Percentiles rank a stretch among this genome's conserved stretches.
Conservation (phyloP, 495 filamentous ascomycete species). For the Cudoniella acicularis region DNA sequence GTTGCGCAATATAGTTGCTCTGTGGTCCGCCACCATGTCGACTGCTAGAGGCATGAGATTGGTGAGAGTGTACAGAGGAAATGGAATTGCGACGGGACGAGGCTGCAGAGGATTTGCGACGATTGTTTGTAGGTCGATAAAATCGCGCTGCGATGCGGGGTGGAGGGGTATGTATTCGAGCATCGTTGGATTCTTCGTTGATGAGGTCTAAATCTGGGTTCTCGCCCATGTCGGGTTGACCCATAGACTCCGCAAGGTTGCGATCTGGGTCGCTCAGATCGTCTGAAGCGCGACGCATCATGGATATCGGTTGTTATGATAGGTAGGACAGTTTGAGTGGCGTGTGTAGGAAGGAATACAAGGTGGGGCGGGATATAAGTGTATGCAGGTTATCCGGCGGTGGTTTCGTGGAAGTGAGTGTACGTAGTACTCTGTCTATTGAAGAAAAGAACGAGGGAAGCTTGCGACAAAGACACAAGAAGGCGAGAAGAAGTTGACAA, state of each 20-base stretch:
- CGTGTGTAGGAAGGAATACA: not conserved
- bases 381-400: conserved; percentile 1
- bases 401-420: conserved; percentile 9
- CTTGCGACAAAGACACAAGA: conserved; percentile 1
- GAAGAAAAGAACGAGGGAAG: conserved; percentile 3
- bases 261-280: conserved; percentile 29
- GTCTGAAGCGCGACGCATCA: conserved; percentile 26
- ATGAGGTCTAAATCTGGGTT: conserved; percentile 29
- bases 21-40: conserved; percentile 64
- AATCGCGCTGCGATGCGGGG: conserved; percentile 85
- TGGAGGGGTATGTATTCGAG: conserved; percentile 56
- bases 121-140: conserved; percentile 63
- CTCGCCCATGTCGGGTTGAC: conserved; percentile 26
- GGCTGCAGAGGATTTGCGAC: conserved; percentile 76
- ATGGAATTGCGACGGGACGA: conserved; percentile 88
- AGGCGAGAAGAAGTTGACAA: conserved; percentile 3
- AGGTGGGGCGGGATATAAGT: not conserved
- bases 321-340: not conserved
- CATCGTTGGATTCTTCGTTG: conserved; percentile 25
- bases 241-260: conserved; percentile 28
- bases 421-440: conserved; percentile 7
- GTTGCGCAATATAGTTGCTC: conserved; percentile 81
- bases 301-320: not conserved
- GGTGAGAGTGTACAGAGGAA: conserved; percentile 75
- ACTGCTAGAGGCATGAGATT: conserved; percentile 54